These are phyloP conservation scores for Fusarium pseudograminearum DNA, from an alignment of 2,329 filamentous ascomycete genomes.

Conservation along the genomic window DNA sequence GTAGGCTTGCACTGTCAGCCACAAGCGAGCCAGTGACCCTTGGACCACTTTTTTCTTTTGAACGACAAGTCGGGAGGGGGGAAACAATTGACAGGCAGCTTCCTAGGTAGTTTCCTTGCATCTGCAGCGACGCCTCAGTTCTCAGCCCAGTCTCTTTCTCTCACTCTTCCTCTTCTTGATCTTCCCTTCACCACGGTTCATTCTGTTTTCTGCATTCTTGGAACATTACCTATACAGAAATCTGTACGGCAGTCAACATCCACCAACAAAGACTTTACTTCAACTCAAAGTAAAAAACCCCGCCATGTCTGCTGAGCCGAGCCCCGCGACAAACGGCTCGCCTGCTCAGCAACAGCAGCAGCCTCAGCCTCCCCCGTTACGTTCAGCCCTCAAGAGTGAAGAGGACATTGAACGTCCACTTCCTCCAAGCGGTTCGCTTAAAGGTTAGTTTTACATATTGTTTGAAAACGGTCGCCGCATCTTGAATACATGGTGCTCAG, in stretches of 20 bases:
- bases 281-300: constrained; percentile 2
- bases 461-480: not conserved
- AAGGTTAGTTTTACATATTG: constrained; percentile 56
- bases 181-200: constrained; percentile 20
- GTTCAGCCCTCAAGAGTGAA: constrained; percentile 60
- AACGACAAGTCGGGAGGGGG: constrained; percentile 31
- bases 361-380: constrained; percentile 50
- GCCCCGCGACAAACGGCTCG: constrained; percentile 41
- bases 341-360: constrained; percentile 37
- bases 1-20: too few relatives aligned
- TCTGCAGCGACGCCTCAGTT: constrained; percentile 41
- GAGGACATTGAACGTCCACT: constrained; percentile 55
- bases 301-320: constrained; percentile 47
- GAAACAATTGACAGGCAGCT: constrained; percentile 32
- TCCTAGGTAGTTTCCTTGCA: constrained; percentile 41
- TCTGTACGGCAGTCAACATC: not conserved
- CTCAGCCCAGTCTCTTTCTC: constrained; percentile 27
- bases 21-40: constrained; percentile 34
- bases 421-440: constrained; percentile 54
- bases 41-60: constrained; percentile 36
- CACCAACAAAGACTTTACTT: not conserved
- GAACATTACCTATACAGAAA: not conserved
- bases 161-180: not conserved
- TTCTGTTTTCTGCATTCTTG: not conserved
- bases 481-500: not conserved